Conservation (phyloP, 2,329 filamentous ascomycete species). For the Calonectria ilicicola region DNA sequence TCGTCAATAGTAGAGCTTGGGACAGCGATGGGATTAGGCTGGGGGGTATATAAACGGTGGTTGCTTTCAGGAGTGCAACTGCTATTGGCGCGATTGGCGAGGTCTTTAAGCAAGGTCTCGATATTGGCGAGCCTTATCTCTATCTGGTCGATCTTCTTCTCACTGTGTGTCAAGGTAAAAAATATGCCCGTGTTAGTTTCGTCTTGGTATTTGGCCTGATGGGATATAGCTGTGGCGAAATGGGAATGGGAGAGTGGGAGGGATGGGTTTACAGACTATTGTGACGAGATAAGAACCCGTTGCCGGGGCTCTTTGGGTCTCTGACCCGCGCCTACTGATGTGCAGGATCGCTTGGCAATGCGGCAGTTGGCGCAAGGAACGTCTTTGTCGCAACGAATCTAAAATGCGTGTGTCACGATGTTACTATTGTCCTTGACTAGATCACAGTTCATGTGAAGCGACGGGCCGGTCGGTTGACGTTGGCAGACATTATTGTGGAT, state of each 20-base stretch:
- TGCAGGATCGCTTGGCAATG: slow-evolving; percentile 64
- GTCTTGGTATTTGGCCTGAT: neutral
- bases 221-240: neutral
- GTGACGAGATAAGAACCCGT: slow-evolving; percentile 69
- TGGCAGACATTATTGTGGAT: neutral
- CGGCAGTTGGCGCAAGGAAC: slow-evolving; percentile 70
- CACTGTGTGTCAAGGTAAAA: slow-evolving; percentile 49
- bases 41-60: slow-evolving; percentile 38
- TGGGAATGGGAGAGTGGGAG: neutral
- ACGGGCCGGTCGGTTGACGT: slow-evolving; percentile 2
- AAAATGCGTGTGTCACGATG: slow-evolving; percentile 15
- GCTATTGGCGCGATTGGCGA: slow-evolving; percentile 45
- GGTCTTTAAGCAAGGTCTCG: slow-evolving; percentile 55
- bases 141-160: slow-evolving; percentile 65
- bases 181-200: neutral
- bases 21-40: slow-evolving; percentile 33
- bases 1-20: slow-evolving; percentile 48
- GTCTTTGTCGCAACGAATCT: slow-evolving; percentile 71
- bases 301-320: slow-evolving; percentile 67
- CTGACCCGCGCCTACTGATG: slow-evolving; percentile 66
- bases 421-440: slow-evolving; percentile 31
- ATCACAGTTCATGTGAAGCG: neutral
- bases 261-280: slow-evolving; percentile 62
- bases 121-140: slow-evolving; percentile 59
- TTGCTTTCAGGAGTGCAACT: slow-evolving; percentile 35